Evolutionary conservation across 2,329 filamentous ascomycete species (phyloP).

Genomic region (Fusarium heterosporum): DNA sequence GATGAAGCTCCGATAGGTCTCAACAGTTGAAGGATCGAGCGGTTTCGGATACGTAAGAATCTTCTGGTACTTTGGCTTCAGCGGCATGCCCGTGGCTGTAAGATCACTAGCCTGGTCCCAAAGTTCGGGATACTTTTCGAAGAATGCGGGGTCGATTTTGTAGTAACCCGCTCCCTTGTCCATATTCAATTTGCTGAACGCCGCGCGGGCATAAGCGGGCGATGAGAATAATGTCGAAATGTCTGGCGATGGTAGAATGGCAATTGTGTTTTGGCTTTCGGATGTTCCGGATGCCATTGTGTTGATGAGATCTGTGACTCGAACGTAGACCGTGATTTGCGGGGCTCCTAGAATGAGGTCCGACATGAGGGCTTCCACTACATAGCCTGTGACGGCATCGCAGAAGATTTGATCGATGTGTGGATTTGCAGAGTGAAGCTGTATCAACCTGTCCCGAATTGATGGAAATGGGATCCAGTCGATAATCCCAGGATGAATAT

Average conservation of each 20-base stretch:
- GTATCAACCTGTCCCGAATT: slow-evolving; percentile 47
- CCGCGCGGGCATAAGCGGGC: slow-evolving; percentile 41
- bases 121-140: slow-evolving; percentile 49
- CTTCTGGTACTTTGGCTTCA: slow-evolving; percentile 47
- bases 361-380: slow-evolving; percentile 49
- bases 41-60: slow-evolving; percentile 49
- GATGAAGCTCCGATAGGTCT: slow-evolving; percentile 51
- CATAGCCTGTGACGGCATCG: slow-evolving; percentile 50
- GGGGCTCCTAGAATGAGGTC: slow-evolving; percentile 45
- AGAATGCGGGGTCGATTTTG: slow-evolving; percentile 51
- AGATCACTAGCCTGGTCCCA: slow-evolving; percentile 45
- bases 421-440: slow-evolving; percentile 49
- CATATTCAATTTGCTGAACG: slow-evolving; percentile 49
- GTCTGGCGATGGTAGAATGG: slow-evolving; percentile 43
- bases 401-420: slow-evolving; percentile 51
- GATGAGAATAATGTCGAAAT: slow-evolving; percentile 41
- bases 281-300: slow-evolving; percentile 35
- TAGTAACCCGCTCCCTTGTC: slow-evolving; percentile 49
- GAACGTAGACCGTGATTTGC: slow-evolving; percentile 45
- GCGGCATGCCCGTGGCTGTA: slow-evolving; percentile 47
- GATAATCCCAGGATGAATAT: slow-evolving; percentile 47
- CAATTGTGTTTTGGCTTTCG: slow-evolving; percentile 3
- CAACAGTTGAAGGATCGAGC: slow-evolving; percentile 46
- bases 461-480: slow-evolving; percentile 50
- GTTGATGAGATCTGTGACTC: slow-evolving; percentile 49